Evolutionary conservation across 1,139 yeast species (phyloP), one percentile per base, ranked within the genome.

Genomic region (Geotrichum bryndzae): DNA sequence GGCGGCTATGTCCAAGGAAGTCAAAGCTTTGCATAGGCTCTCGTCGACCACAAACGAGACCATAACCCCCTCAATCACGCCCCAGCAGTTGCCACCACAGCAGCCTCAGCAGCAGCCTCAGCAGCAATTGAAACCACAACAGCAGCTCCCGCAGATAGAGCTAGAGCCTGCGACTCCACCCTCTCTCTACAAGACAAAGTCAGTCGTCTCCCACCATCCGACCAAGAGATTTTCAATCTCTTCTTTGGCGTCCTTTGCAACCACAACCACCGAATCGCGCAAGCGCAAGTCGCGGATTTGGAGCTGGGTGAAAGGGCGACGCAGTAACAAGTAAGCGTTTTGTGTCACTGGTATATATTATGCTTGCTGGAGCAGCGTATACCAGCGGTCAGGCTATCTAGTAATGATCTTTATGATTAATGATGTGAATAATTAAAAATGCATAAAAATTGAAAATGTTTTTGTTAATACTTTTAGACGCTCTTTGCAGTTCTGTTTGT

Each of bases 11-110:
- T 48, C 51, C 11, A 22, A 48, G 25, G 27, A 48, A 22, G 51
- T 23, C 27, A 48, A 60, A 27, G 53, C 54, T 7, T 8, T 53
- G 45, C 54, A 60, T 31, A 31, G 62, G 2, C 50, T 60, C 25
- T 60, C 62, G 6, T 45, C 60, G 3, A 38, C 57, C 23, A 60
- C 62, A 3, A 60, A 60, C 55, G 62, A 60, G 25, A 60, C 62
- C 23, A 50, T 60, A 18, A 60, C 62, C 22, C 62, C 62, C 6
- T 56, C 62, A 18, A 51, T 51, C 25, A 51, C 56, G 51, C 23
- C 41, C n/a, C 41, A 35, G 41, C 41, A 35, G n/a, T 15, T 27
- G 31, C 6, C n/a, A 35, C 41, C 41, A 35, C 41, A 35, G 41
- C 41, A 33, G 38, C 41, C 41, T 2, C 41, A 35, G 41, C 41